These are phyloP conservation scores for Aureobasidium vineae DNA, from an alignment of 2,329 filamentous ascomycete genomes.

Conservation along the genomic window DNA sequence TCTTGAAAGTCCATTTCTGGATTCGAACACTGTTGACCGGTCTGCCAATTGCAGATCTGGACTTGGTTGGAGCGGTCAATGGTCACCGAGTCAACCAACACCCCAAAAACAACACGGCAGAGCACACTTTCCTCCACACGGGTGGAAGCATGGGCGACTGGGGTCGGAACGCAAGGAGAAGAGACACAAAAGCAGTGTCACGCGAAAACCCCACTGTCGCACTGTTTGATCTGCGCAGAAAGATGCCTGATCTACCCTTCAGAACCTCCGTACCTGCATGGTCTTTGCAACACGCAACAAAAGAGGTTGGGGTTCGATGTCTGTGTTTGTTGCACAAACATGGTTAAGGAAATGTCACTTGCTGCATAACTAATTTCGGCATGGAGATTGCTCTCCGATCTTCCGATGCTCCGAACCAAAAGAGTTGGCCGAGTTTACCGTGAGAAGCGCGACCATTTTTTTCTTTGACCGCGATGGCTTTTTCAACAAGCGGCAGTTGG, in stretches of 20 bases:
- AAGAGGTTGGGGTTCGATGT: not conserved
- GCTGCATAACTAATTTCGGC: constrained; percentile 11
- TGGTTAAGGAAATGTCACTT: too few species aligned
- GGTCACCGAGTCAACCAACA: constrained; percentile 5
- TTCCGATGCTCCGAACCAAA: constrained; percentile 16
- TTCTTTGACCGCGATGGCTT: not conserved
- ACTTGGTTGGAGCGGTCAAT: not conserved
- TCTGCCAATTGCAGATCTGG: not conserved
- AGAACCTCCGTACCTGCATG: not conserved
- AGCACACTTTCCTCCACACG: not conserved
- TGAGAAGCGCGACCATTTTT: not conserved
- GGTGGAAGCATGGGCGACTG: not conserved
- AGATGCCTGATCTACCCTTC: not conserved
- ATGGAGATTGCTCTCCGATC: not conserved
- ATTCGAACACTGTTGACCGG: too few species aligned
- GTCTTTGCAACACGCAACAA: too few species aligned
- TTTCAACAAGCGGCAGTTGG: not conserved
- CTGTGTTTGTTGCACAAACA: not conserved
- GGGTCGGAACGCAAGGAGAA: not conserved
- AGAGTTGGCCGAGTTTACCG: not conserved
- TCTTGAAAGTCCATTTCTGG: too few species aligned
- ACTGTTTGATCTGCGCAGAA: not conserved
- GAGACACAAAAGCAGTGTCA: not conserved
- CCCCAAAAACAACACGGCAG: not conserved
- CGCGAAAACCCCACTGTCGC: not conserved